Evolutionary conservation across 2,329 filamentous ascomycete species (phyloP), one percentile per base, ranked within the genome.

Genomic region (Truncatella angustata): DNA sequence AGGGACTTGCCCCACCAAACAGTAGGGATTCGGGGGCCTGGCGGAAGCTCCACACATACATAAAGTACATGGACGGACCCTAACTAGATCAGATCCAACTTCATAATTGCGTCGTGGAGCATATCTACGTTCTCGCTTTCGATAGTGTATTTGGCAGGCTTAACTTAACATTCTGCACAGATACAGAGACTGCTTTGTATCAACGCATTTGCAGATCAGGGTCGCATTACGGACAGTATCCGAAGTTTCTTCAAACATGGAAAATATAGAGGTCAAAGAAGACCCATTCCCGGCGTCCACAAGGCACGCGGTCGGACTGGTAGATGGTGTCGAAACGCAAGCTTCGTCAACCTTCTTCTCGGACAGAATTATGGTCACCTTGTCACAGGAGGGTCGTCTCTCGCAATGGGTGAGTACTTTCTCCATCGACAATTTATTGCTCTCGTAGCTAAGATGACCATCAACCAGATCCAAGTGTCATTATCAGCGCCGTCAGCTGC

Each of bases 281-380:
- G 77, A 82, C n/a, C 73, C 81, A 0, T 96, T 90, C 62, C 89
- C 90, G 14, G 87, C 85, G 3, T 72, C 74, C 10, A 86, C 82
- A 2, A 85, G 79, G 48, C 76, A 78, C 55, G 77, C 76, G 12
- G 76, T 77, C 1, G 86, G 86, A 3, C 66, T 76, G 3, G 82
- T 97, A 55, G 83, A 86, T 56, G 85, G 84, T 26, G 69, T 86
- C 20, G 69, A 78, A 32, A 97, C 94, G 1, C 84, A 91, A 58
- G 86, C 90, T 30, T 85, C 84, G 35, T 79, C 80, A 10, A 76
- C 91, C 50, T 83, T 79, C 61, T 97, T 97, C 71, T 80, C 86
- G 7, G 94, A 97, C 79, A 96, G 91, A 71, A 91, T 99, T 62
- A 73, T 99, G 61, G 76, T 99, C 56, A 97, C 91, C 1, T 80